These are phyloP conservation scores for Isatis lusitanica DNA, from an alignment of 441 rosid species.

Conservation along the genomic window DNA sequence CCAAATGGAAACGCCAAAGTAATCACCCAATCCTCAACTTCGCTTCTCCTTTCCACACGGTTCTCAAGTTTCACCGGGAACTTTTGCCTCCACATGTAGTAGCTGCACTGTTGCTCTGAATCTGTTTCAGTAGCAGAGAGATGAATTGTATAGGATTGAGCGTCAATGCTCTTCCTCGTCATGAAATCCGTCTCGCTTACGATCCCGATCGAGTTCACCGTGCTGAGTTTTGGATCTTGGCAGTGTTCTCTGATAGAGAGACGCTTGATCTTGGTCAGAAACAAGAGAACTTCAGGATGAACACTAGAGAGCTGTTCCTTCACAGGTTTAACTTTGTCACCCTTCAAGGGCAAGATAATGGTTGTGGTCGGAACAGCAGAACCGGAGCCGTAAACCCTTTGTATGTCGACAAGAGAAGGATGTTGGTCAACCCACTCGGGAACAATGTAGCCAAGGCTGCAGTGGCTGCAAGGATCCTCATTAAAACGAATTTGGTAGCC, in stretches of 20 bases:
- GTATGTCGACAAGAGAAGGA: conserved; percentile 48
- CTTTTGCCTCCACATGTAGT: conserved; percentile 74
- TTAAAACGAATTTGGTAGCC: conserved; percentile 69
- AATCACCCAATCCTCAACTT: conserved; percentile 62
- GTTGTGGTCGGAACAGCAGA: conserved; percentile 58
- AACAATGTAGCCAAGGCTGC: conserved; percentile 68
- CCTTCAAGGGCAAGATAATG: conserved; percentile 62
- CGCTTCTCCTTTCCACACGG: conserved; percentile 63
- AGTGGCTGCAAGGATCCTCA: conserved; percentile 62
- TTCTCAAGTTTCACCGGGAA: conserved; percentile 61
- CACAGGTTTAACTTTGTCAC: conserved; percentile 62
- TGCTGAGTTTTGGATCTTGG: conserved; percentile 42
- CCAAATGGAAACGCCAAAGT: conserved; percentile 76
- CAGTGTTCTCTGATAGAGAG: conserved; percentile 62
- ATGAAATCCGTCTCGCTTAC: conserved; percentile 54
- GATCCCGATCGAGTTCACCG: conserved; percentile 54
- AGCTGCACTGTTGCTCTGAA: conserved; percentile 44
- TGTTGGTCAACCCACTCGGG: conserved; percentile 77
- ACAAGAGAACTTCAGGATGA: conserved; percentile 68
- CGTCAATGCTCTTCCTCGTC: conserved; percentile 66
- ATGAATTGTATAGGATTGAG: conserved; percentile 60
- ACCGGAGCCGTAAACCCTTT: conserved; percentile 46
- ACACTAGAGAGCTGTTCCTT: conserved; percentile 61
- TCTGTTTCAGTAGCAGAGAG: conserved; percentile 46
- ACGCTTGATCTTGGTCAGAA: conserved; percentile 62